Percentiles rank a stretch among this genome's conserved stretches.
Conservation (phyloP, 2,329 filamentous ascomycete genomes). For the Didymella keratinophila region DNA sequence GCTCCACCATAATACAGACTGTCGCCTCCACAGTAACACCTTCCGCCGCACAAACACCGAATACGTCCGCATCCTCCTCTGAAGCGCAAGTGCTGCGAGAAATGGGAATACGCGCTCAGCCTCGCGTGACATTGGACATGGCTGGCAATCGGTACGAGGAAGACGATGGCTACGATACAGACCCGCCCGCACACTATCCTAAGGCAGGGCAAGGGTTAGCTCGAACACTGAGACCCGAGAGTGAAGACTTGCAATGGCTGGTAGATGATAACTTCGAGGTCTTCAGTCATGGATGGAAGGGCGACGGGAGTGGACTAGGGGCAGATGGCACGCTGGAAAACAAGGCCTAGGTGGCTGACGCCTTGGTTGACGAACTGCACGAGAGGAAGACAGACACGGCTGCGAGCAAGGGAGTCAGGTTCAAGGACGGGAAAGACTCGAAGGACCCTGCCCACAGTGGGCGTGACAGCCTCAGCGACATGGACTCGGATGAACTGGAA, state of each 20-base stretch:
- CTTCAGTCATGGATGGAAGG: conserved; percentile 61
- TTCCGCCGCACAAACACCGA: conserved; percentile 34
- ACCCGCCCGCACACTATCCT: conserved; percentile 66
- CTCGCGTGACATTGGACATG: conserved; percentile 30
- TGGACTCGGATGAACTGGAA: conserved; percentile 19
- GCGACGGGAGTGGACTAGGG: conserved; percentile 44
- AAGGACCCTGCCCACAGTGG: not conserved
- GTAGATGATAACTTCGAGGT: conserved; percentile 67
- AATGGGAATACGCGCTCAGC: conserved; percentile 23
- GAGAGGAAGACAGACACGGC: not conserved
- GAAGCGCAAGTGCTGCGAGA: conserved; percentile 47
- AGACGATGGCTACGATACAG: conserved; percentile 63
- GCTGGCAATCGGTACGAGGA: conserved; percentile 41
- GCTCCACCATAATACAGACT: conserved; percentile 42
- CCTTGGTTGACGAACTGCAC: not conserved
- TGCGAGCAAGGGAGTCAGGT: not conserved
- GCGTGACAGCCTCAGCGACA: conserved; percentile 12
- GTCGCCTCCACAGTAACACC: conserved; percentile 27
- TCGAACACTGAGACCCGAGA: conserved; percentile 61
- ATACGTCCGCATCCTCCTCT: conserved; percentile 40
- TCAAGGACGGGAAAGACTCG: not conserved
- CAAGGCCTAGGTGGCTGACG: conserved; percentile 16
- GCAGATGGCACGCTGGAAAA: conserved; percentile 34
- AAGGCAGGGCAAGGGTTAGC: conserved; percentile 68
- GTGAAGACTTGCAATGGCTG: conserved; percentile 67